Percentiles rank a stretch among this genome's conserved stretches.
phyloP scores from a whole-genome alignment of 2,329 filamentous ascomycete species.

The Claviceps pusilla region DNA sequence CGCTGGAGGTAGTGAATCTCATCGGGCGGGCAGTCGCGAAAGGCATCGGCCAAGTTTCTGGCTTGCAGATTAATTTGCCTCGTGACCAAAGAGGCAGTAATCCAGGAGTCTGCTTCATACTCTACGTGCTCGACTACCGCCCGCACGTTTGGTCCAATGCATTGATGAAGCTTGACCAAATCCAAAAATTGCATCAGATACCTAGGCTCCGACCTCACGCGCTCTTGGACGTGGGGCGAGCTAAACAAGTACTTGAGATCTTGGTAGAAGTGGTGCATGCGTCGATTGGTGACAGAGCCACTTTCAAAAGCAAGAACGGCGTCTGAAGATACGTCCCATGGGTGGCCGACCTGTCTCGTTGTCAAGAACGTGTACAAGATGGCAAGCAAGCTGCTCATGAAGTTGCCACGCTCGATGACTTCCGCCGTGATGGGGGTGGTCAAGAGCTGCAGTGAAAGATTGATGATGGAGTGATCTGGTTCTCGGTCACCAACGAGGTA shows the following conservation, averaged over 20 bases:
- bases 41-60: conserved; percentile 75
- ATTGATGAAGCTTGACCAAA: conserved; percentile 87
- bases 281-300: conserved; percentile 83
- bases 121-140: conserved; percentile 93
- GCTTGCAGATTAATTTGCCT: conserved; percentile 89
- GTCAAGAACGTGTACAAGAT: conserved; percentile 97
- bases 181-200: conserved; percentile 93
- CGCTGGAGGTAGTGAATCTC: conserved; percentile 50
- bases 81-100: conserved; percentile 85
- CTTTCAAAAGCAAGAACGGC: conserved; percentile 86
- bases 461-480: conserved; percentile 96
- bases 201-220: conserved; percentile 65
- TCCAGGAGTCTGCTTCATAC: conserved; percentile 97
- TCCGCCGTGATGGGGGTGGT: conserved; percentile 95
- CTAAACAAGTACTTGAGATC: conserved; percentile 85
- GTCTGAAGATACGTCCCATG: conserved; percentile 71
- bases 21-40: conserved; percentile 52
- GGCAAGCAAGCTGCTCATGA: conserved; percentile 84
- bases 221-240: conserved; percentile 74
- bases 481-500: conserved; percentile 94
- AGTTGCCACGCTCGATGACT: conserved; percentile 88
- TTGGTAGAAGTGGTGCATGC: conserved; percentile 95
- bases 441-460: conserved; percentile 88
- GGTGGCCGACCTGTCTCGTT: conserved; percentile 86
- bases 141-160: conserved; percentile 83